These are phyloP conservation scores for Lavandula angustifolia DNA, from an alignment of 257 asterid species.

Conservation along the genomic window DNA sequence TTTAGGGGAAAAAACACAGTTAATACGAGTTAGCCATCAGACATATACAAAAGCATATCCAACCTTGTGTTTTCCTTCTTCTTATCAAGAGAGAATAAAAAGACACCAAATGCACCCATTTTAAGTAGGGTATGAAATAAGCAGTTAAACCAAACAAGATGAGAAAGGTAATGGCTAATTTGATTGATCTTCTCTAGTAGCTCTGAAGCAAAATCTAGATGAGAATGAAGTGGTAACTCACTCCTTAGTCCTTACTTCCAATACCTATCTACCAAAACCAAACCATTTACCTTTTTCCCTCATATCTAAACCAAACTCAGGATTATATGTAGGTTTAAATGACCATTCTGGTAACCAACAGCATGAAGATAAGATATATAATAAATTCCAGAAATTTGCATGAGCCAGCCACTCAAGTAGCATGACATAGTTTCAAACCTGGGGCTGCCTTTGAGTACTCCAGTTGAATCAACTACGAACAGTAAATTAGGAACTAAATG, in stretches of 20 bases:
- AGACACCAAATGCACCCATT: conserved; percentile 23
- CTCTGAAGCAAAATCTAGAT: conserved; percentile 9
- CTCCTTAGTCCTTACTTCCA: neutral
- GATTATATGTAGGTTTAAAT: neutral
- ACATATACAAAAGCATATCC: conserved; percentile 14
- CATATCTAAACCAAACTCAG: neutral
- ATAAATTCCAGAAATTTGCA: conserved; percentile 9
- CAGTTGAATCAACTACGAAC: conserved; percentile 7
- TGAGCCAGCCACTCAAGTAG: conserved; percentile 11
- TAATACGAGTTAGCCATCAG: conserved; percentile 11
- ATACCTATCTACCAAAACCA: conserved; percentile 15
- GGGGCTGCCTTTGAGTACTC: neutral
- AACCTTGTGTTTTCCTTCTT: conserved; percentile 1
- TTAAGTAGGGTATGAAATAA: conserved; percentile 21
- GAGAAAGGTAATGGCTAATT: conserved; percentile 7
- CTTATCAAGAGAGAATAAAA: conserved; percentile 9
- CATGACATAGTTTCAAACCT: conserved; percentile 10
- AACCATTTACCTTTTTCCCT: conserved; percentile 11
- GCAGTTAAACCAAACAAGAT: conserved; percentile 20
- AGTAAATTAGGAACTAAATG: conserved; percentile 26
- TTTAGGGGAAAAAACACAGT: neutral
- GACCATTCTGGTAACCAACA: conserved; percentile 16
- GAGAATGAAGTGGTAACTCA: neutral
- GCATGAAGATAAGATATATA: conserved; percentile 3
- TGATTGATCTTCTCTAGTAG: conserved; percentile 25